phyloP scores from a whole-genome alignment of 2,329 filamentous ascomycete genomes.

The Graphilbum fragrans region DNA sequence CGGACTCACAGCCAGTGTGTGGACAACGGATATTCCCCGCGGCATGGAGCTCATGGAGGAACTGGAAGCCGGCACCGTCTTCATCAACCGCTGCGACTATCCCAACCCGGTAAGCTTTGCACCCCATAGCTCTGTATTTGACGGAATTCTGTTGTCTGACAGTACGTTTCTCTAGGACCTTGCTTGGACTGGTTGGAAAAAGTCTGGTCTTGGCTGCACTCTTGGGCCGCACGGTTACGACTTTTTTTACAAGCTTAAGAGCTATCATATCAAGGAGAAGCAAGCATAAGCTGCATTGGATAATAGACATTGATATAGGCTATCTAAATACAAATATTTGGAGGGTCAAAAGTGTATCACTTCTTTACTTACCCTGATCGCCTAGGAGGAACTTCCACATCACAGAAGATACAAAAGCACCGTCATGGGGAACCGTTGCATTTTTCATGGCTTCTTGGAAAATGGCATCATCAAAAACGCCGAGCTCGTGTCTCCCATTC shows the following conservation, averaged over 20 bases:
- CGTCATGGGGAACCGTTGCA: no score
- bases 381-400: no score
- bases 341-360: no score
- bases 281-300: conserved; percentile 33
- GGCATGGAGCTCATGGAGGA: conserved; percentile 67
- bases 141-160: no score
- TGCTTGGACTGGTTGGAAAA: conserved; percentile 94
- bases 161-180: conserved; percentile 53
- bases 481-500: no score
- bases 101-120: conserved; percentile 60
- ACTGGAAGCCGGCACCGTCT: conserved; percentile 88
- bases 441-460: no score
- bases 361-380: no score
- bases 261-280: conserved; percentile 80
- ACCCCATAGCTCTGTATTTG: neutral
- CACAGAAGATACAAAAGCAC: no score
- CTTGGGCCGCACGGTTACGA: conserved; percentile 84
- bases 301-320: neutral
- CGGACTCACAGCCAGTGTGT: conserved; percentile 90
- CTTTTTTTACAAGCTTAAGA: conserved; percentile 91
- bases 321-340: no score
- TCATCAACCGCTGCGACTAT: conserved; percentile 89
- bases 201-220: conserved; percentile 84
- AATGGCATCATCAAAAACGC: no score
- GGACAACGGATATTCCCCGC: conserved; percentile 74